A percentile compares a stretch with the other conserved stretches of the same genome.
These are phyloP conservation scores for Tolypocladium tundrense DNA, from an alignment of 2,329 filamentous ascomycete species.

Conservation along the genomic window DNA sequence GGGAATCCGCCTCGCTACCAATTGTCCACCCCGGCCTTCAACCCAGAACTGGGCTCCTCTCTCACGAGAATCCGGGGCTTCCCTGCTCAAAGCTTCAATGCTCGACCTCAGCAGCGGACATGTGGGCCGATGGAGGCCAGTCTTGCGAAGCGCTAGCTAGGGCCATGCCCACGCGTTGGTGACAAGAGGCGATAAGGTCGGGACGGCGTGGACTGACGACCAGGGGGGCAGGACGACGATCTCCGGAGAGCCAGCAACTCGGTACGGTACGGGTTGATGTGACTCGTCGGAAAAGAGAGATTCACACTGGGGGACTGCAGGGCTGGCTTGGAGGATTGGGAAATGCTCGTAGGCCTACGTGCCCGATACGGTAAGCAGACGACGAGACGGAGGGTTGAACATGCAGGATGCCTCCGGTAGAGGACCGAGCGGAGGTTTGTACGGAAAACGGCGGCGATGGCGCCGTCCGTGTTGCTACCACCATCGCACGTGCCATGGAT, in stretches of 20 bases:
- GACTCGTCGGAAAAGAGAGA: neutral
- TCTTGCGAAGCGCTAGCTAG: neutral
- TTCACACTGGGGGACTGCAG: neutral
- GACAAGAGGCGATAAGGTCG: neutral
- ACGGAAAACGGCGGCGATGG: neutral
- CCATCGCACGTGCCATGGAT: neutral
- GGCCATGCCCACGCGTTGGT: neutral
- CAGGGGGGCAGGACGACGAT: neutral
- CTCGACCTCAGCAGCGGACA: neutral
- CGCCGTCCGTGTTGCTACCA: neutral
- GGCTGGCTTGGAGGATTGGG: neutral
- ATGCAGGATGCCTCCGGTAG: neutral
- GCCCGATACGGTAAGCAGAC: neutral
- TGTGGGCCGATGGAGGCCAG: neutral
- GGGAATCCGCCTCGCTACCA: neutral
- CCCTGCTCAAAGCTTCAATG: neutral
- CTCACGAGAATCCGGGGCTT: neutral
- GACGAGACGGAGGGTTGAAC: neutral
- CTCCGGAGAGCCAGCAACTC: neutral
- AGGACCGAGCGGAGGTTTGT: neutral
- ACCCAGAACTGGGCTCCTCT: neutral
- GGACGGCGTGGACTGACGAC: neutral
- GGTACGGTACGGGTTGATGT: neutral
- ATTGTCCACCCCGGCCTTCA: neutral
- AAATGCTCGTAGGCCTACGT: neutral